phyloP scores from a whole-genome alignment of 176 grass and related monocot species.

The Hyparrhenia diplandra region DNA sequence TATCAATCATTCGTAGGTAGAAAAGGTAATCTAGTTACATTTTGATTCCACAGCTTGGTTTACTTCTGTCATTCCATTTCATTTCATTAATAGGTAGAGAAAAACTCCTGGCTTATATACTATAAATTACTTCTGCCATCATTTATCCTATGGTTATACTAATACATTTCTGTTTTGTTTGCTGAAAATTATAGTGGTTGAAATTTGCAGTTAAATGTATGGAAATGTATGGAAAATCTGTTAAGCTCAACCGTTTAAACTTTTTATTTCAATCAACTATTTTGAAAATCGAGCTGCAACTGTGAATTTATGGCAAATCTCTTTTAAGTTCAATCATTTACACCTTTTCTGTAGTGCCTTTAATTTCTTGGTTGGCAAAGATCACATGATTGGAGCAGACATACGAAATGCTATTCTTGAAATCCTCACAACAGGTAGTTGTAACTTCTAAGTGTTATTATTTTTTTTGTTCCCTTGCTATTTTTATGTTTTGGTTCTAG shows the following conservation, averaged over 20 bases:
- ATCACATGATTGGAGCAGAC: not conserved
- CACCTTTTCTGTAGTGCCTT: not conserved
- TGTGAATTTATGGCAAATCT: not conserved
- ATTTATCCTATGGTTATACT: not conserved
- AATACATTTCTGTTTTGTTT: not conserved
- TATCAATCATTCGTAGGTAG: too few species aligned
- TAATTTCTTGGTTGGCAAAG: not conserved
- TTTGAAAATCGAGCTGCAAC: not conserved
- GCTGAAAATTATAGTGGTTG: not conserved
- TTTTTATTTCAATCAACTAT: not conserved
- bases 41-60: too few species aligned
- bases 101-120: not conserved
- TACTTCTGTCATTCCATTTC: too few species aligned
- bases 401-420: not conserved
- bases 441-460: not conserved
- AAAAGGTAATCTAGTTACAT: too few species aligned
- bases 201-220: not conserved
- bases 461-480: not conserved
- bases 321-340: not conserved
- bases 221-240: not conserved
- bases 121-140: not conserved
- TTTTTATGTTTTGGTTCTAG: not conserved
- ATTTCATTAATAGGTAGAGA: too few species aligned
- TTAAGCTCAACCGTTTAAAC: not conserved
- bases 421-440: not conserved